Evolutionary conservation across 805 yeast species (phyloP).

Genomic region (Jamesozyma lodderae): DNA sequence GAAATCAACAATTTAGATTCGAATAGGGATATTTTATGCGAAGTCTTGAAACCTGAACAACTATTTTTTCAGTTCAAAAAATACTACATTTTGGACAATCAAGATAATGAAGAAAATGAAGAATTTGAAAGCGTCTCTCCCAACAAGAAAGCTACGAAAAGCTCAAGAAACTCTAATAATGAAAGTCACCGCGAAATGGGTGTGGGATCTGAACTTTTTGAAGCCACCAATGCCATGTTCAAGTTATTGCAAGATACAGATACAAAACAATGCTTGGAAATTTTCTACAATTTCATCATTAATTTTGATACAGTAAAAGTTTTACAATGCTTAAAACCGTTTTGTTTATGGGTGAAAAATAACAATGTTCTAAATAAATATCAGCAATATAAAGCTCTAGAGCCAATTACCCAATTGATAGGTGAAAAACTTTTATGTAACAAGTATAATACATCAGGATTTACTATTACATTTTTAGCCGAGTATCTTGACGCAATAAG

Average conservation of each 20-base stretch:
- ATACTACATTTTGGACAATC: no score
- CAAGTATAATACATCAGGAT: slow-evolving; percentile 17
- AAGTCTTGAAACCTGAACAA: background rate
- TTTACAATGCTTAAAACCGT: slow-evolving; percentile 4
- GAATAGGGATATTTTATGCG: background rate
- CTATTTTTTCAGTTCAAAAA: background rate
- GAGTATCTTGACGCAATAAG: slow-evolving; percentile 12
- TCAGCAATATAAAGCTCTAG: background rate
- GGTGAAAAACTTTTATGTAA: slow-evolving; percentile 18
- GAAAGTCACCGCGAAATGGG: no score
- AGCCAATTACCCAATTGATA: slow-evolving; percentile 15
- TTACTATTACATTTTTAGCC: slow-evolving; percentile 12
- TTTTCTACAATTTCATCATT: background rate
- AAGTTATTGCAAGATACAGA: background rate
- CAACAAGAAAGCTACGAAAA: no score
- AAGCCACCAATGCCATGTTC: background rate
- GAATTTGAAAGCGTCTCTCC: background rate
- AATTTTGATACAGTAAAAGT: background rate
- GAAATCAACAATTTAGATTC: background rate
- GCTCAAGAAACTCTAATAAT: background rate
- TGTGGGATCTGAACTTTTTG: background rate
- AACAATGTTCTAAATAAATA: background rate
- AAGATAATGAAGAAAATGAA: background rate
- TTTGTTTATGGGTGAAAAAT: slow-evolving; percentile 3
- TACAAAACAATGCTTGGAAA: background rate